These are phyloP conservation scores for Coemansia sp. DNA, from an alignment of 192 early-diverging fungal genomes.

Conservation along the genomic window DNA sequence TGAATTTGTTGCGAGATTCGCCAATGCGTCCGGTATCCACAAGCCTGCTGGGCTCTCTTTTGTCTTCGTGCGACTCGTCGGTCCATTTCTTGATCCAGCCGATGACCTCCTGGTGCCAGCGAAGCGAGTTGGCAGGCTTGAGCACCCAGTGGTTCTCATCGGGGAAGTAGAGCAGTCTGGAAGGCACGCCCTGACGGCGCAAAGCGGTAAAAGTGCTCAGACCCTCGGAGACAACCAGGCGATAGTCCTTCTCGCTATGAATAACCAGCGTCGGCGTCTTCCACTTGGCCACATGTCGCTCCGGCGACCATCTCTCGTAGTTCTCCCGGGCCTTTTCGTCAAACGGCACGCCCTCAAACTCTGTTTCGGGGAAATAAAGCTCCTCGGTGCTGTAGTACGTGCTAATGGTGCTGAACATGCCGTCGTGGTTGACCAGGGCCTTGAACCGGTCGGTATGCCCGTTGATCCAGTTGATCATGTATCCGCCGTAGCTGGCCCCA, in stretches of 20 bases:
- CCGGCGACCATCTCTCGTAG: conserved; percentile 71
- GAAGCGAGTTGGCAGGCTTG: conserved; percentile 71
- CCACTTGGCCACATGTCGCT: conserved; percentile 68
- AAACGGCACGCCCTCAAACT: conserved; percentile 68
- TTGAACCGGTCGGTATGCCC: conserved; percentile 72
- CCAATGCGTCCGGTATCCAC: background rate
- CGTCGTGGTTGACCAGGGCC: conserved; percentile 76
- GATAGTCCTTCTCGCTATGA: conserved; percentile 68
- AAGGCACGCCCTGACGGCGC: conserved; percentile 66
- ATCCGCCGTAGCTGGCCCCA: conserved; percentile 79
- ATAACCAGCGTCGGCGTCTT: conserved; percentile 77
- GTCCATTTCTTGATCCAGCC: conserved; percentile 58
- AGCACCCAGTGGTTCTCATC: conserved; percentile 76
- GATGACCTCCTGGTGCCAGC: conserved; percentile 71
- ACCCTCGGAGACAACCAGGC: conserved; percentile 67
- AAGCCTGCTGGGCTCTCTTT: background rate
- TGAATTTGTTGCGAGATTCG: background rate
- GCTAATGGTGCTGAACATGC: conserved; percentile 66
- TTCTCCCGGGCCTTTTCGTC: conserved; percentile 53
- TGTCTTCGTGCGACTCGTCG: background rate
- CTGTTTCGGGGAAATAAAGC: conserved; percentile 69
- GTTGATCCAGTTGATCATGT: conserved; percentile 88
- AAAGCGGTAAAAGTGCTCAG: conserved; percentile 74
- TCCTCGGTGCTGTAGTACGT: conserved; percentile 74
- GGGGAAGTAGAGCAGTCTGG: conserved; percentile 71